A percentile compares a stretch with the other conserved stretches of the same genome.
Conservation (phyloP, 2,329 filamentous ascomycete genomes). For the Verticillium isaacii region DNA sequence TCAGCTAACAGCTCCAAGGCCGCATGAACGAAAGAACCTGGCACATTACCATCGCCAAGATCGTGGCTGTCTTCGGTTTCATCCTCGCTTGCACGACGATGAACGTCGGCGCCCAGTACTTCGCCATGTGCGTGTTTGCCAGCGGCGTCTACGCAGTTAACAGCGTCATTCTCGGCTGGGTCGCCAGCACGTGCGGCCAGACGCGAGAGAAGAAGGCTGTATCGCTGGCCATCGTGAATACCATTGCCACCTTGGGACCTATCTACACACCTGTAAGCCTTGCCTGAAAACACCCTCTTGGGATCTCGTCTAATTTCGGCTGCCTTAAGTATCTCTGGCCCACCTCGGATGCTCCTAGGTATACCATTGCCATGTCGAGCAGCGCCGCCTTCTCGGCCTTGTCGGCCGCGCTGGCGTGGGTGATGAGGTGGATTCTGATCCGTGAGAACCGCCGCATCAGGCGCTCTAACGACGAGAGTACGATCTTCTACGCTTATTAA, state of each 20-base stretch:
- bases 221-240: slow-evolving; percentile 16
- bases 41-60: slow-evolving; percentile 10
- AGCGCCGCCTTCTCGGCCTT: slow-evolving; percentile 19
- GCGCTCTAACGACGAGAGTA: background rate
- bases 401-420: slow-evolving; percentile 19
- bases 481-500: slow-evolving; percentile 11
- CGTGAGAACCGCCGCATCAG: slow-evolving; percentile 18
- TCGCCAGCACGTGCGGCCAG: too few species aligned
- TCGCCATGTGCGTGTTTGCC: slow-evolving; percentile 25
- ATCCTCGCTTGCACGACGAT: slow-evolving; percentile 15
- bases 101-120: slow-evolving; percentile 31
- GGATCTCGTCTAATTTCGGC: background rate
- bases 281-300: too few species aligned
- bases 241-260: slow-evolving; percentile 15
- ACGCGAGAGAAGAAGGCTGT: slow-evolving; percentile 33
- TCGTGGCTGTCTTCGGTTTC: slow-evolving; percentile 8
- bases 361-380: background rate
- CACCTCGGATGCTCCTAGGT: background rate
- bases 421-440: slow-evolving; percentile 17
- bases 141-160: slow-evolving; percentile 31
- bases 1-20: slow-evolving; percentile 31
- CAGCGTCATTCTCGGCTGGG: too few species aligned
- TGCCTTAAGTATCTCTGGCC: slow-evolving; percentile 5
- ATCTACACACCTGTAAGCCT: slow-evolving; percentile 11
- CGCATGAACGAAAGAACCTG: slow-evolving; percentile 7